Conservation (phyloP, 2,329 filamentous ascomycete species). For the Colletotrichum sp. region DNA sequence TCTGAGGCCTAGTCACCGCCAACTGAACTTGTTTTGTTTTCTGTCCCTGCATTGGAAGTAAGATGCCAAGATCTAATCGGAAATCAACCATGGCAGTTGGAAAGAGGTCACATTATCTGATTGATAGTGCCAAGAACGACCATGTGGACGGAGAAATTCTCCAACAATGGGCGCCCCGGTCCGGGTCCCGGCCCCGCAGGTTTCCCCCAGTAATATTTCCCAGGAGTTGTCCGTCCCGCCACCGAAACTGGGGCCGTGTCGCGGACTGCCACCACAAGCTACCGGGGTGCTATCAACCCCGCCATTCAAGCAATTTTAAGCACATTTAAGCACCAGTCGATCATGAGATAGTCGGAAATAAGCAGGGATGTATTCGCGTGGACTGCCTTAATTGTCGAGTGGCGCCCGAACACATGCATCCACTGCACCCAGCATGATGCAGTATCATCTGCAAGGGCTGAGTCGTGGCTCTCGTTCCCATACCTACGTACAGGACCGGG, state of each 20-base stretch:
- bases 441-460: not conserved
- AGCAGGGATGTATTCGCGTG: not conserved
- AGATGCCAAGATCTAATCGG: not conserved
- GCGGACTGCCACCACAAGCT: not conserved
- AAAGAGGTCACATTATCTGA: not conserved
- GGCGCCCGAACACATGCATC: slow-evolving; percentile 2
- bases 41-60: not conserved
- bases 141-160: slow-evolving; percentile 17
- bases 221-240: not conserved
- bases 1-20: not conserved
- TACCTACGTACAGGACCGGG: not conserved
- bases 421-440: not conserved
- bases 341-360: not conserved
- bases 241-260: not conserved
- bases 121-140: slow-evolving; percentile 7
- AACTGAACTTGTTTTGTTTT: not conserved
- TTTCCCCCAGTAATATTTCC: slow-evolving; percentile 1
- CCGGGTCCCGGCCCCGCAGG: not conserved
- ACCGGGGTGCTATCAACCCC: not conserved
- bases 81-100: not conserved
- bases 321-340: not conserved
- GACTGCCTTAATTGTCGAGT: not conserved
- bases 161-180: not conserved
- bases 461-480: not conserved
- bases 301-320: not conserved